Conservation (phyloP, 805 yeast genomes). For the Candida taoyuanica region DNA sequence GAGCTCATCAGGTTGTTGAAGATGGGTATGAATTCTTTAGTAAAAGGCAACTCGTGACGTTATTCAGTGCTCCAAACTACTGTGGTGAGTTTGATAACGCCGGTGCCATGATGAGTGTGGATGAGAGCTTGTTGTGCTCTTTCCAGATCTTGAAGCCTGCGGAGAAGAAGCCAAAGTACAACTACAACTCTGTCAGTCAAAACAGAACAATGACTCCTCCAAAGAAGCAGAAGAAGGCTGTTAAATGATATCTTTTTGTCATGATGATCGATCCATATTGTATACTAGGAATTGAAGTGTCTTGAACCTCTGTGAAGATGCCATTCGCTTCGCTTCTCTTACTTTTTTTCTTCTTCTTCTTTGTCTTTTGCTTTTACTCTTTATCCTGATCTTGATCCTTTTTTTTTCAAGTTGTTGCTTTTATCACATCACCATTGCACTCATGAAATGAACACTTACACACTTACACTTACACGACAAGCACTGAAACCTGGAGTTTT, state of each 20-base stretch:
- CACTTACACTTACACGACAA: not conserved
- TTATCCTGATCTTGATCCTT: too few species aligned
- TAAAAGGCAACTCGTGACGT: slow-evolving; percentile 91
- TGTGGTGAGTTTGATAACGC: slow-evolving; percentile 99
- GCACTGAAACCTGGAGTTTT: not conserved
- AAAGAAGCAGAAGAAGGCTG: slow-evolving; percentile 49
- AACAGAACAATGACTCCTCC: slow-evolving; percentile 57
- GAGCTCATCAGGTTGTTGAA: slow-evolving; percentile 99
- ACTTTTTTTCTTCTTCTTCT: not conserved
- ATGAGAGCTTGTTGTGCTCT: slow-evolving; percentile 91
- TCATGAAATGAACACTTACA: not conserved
- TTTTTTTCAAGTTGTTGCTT: not conserved
- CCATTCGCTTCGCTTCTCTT: not conserved
- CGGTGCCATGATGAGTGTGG: slow-evolving; percentile 99
- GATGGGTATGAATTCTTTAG: slow-evolving; percentile 98
- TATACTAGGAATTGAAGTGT: slow-evolving; percentile 6
- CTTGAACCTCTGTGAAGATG: not conserved
- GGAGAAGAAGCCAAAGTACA: slow-evolving; percentile 81
- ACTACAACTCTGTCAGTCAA: slow-evolving; percentile 35
- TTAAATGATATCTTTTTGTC: slow-evolving; percentile 31
- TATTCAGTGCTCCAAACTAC: slow-evolving; percentile 95
- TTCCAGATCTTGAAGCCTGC: slow-evolving; percentile 97
- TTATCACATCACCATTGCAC: not conserved
- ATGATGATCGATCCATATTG: not conserved
- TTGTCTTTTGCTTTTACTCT: not conserved